Percentiles rank a stretch among this genome's conserved stretches.
Conservation (phyloP, 352 stramenopile species). For the Pythium rishiriense region DNA sequence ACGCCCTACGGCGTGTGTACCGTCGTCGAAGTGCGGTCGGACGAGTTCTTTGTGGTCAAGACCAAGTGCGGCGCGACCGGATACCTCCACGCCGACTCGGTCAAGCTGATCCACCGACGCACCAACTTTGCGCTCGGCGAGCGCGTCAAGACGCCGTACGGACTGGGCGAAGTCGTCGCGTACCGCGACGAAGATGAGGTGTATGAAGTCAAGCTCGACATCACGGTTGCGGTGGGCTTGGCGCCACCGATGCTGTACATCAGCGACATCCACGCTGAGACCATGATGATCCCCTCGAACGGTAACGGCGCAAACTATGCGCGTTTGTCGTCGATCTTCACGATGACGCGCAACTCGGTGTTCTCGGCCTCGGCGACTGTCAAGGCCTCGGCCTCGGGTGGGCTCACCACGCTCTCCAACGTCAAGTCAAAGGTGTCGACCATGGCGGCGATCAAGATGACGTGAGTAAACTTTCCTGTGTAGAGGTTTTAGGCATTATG, state of each 20-base stretch:
- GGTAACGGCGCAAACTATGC: constrained; percentile 33
- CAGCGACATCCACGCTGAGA: constrained; percentile 29
- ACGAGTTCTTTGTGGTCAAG: constrained; percentile 36
- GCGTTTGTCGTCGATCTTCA: constrained; percentile 76
- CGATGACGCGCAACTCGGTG: constrained; percentile 68
- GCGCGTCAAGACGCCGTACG: constrained; percentile 35
- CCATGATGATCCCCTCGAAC: constrained; percentile 33
- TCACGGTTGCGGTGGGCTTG: constrained; percentile 1
- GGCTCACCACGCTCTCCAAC: constrained; percentile 58
- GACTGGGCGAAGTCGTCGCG: constrained; percentile 25
- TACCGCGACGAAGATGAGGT: constrained; percentile 36
- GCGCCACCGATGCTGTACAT: constrained; percentile 28
- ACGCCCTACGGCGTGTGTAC: constrained; percentile 33
- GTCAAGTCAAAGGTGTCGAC: constrained; percentile 69
- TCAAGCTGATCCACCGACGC: constrained; percentile 31
- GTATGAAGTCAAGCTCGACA: constrained; percentile 35
- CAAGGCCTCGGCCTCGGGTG: constrained; percentile 57
- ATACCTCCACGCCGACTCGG: constrained; percentile 33
- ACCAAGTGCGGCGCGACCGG: constrained; percentile 28
- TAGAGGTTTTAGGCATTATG: too few species aligned
- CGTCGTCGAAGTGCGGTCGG: constrained; percentile 28
- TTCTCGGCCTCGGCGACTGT: constrained; percentile 64
- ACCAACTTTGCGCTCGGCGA: constrained; percentile 31
- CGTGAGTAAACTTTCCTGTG: constrained; percentile 59
- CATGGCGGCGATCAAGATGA: constrained; percentile 72